A percentile compares a stretch with the other conserved stretches of the same genome.
Evolutionary conservation across 1,139 yeast species (phyloP).

Genomic region (Saccharomyces hybrid): DNA sequence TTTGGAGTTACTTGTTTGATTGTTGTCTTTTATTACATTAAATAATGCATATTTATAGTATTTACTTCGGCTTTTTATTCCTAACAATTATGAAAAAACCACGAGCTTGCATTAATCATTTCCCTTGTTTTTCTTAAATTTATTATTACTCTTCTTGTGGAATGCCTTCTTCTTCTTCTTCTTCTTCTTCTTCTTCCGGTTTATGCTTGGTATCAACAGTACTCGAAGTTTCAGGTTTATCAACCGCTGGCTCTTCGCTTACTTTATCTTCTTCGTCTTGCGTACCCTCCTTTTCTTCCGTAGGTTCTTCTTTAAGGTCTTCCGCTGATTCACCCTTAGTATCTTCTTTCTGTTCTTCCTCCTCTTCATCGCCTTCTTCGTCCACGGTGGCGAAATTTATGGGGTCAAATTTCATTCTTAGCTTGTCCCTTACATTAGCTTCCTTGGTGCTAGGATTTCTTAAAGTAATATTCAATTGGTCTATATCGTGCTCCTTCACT

Average conservation of each 20-base stretch:
- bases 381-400: constrained; percentile 33
- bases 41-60: constrained; percentile 32
- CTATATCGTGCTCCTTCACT: constrained; percentile 37
- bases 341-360: constrained; percentile 5
- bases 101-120: not conserved
- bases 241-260: no score
- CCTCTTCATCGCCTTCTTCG: constrained; percentile 32
- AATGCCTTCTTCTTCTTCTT: not conserved
- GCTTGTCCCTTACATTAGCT: constrained; percentile 28
- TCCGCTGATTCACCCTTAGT: not conserved
- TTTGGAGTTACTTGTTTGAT: not conserved
- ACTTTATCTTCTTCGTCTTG: not conserved
- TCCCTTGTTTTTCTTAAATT: not conserved
- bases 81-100: not conserved
- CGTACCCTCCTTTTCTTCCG: constrained; percentile 1
- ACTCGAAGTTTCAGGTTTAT: no score
- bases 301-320: not conserved
- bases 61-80: not conserved
- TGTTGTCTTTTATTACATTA: constrained; percentile 5
- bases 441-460: constrained; percentile 32
- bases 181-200: not conserved
- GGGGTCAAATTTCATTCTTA: constrained; percentile 33
- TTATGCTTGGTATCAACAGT: no score
- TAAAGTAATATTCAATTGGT: constrained; percentile 32
- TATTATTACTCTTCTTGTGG: not conserved